These are phyloP conservation scores for Spinellus fusiger DNA, from an alignment of 192 early-diverging fungal genomes.

Conservation along the genomic window DNA sequence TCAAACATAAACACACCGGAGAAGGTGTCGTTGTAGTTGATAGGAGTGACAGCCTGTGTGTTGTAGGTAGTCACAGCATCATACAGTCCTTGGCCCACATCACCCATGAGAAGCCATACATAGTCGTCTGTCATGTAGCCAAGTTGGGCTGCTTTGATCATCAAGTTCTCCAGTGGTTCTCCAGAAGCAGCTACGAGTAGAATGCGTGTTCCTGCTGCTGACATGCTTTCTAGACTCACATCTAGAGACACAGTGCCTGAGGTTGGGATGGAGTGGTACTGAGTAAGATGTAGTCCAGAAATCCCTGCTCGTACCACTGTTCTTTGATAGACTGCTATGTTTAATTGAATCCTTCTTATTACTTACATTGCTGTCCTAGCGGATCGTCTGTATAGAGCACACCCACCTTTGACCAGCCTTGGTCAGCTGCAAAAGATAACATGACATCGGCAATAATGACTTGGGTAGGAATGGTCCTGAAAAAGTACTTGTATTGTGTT, in stretches of 20 bases:
- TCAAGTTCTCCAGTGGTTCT: conserved; percentile 21
- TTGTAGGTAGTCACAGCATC: conserved; percentile 9
- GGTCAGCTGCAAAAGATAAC: conserved; percentile 38
- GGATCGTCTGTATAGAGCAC: conserved; percentile 42
- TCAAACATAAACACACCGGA: conserved; percentile 41
- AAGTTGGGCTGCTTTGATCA: conserved; percentile 31
- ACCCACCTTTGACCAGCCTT: conserved; percentile 39
- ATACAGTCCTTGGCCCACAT: conserved; percentile 23
- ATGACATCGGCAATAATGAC: conserved; percentile 41
- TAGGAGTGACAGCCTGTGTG: neutral
- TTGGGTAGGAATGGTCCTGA: conserved; percentile 47
- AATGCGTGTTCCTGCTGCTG: conserved; percentile 32
- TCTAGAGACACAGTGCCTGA: conserved; percentile 24
- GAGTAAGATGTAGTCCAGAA: conserved; percentile 29
- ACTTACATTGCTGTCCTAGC: conserved; percentile 43
- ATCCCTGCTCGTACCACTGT: conserved; percentile 19
- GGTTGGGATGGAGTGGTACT: conserved; percentile 32
- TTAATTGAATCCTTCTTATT: neutral
- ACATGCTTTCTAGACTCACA: conserved; percentile 19
- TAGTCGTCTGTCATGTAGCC: conserved; percentile 32
- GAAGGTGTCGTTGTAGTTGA: conserved; percentile 10
- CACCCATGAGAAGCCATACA: conserved; percentile 40
- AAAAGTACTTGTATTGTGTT: conserved; percentile 43
- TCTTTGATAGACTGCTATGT: conserved; percentile 34
- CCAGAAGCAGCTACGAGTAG: conserved; percentile 39